Evolutionary conservation across 495 filamentous ascomycete species (phyloP).

Genomic region (Neurospora intermedia): DNA sequence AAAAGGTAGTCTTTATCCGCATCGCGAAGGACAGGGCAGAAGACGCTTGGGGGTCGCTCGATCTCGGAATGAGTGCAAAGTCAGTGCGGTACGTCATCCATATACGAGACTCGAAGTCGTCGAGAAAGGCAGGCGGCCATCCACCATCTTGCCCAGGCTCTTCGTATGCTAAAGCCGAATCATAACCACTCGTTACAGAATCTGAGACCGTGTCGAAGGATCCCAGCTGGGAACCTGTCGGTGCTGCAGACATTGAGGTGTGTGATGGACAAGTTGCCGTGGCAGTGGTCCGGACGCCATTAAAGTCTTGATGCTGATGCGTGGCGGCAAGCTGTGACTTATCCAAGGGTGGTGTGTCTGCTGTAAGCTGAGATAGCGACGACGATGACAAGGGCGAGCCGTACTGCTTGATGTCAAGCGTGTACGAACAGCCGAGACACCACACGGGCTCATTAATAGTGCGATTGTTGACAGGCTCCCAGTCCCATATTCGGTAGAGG

Average conservation of each 20-base stretch:
- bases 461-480: constrained; percentile 77
- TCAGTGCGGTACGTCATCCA: constrained; percentile 96
- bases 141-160: constrained; percentile 43
- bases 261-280: neutral
- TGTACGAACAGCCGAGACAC: constrained; percentile 78
- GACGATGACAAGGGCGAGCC: neutral
- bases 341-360: neutral
- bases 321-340: constrained; percentile 2
- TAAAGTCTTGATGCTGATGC: constrained; percentile 16
- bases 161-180: constrained; percentile 38
- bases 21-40: constrained; percentile 79
- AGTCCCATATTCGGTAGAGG: constrained; percentile 92
- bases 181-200: constrained; percentile 36
- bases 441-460: constrained; percentile 61
- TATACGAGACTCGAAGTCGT: constrained; percentile 85
- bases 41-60: constrained; percentile 54
- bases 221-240: constrained; percentile 8
- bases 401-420: constrained; percentile 26
- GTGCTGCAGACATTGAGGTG: constrained; percentile 1
- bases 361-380: neutral
- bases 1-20: constrained; percentile 68
- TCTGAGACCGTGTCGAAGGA: constrained; percentile 34
- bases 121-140: constrained; percentile 81
- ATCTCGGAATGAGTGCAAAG: constrained; percentile 75
- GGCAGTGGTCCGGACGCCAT: neutral